Evolutionary conservation across 169 alveolate species (phyloP).

Genomic region (Theileria annulata): DNA sequence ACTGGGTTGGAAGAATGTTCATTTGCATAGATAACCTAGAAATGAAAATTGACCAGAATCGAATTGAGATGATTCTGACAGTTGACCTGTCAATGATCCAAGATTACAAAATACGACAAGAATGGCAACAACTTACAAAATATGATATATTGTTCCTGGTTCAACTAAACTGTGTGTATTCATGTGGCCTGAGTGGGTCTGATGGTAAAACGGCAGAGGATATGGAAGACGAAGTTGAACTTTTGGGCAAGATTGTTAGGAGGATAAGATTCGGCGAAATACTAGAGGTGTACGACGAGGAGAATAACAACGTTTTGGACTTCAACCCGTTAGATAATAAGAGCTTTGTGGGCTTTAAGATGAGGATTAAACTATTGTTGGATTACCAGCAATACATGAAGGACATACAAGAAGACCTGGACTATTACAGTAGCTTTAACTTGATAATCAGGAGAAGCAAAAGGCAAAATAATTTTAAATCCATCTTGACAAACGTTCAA

Average conservation of each 20-base stretch:
- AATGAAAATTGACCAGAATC: slow-evolving; percentile 4
- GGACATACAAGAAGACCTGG: slow-evolving; percentile 78
- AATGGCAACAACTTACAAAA: slow-evolving; percentile 55
- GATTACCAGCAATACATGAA: slow-evolving; percentile 82
- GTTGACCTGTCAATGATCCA: slow-evolving; percentile 41
- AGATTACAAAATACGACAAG: slow-evolving; percentile 52
- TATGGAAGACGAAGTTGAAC: slow-evolving; percentile 41
- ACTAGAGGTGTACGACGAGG: slow-evolving; percentile 66
- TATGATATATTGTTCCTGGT: slow-evolving; percentile 55
- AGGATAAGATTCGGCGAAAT: slow-evolving; percentile 61
- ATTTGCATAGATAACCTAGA: background rate
- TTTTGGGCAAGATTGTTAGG: slow-evolving; percentile 35
- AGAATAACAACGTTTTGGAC: slow-evolving; percentile 63
- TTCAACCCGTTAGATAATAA: slow-evolving; percentile 67
- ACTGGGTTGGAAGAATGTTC: slow-evolving; percentile 3
- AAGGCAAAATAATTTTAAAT: slow-evolving; percentile 87
- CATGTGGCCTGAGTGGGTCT: background rate
- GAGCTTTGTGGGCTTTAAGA: slow-evolving; percentile 70
- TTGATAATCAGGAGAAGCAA: slow-evolving; percentile 85
- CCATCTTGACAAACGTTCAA: slow-evolving; percentile 82
- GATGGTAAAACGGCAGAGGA: slow-evolving; percentile 32
- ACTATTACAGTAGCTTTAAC: slow-evolving; percentile 80
- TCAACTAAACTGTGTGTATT: background rate
- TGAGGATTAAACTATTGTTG: slow-evolving; percentile 72
- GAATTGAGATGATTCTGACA: slow-evolving; percentile 38